Conservation (phyloP, 2,329 filamentous ascomycete species). For the Fusarium xylarioides region DNA sequence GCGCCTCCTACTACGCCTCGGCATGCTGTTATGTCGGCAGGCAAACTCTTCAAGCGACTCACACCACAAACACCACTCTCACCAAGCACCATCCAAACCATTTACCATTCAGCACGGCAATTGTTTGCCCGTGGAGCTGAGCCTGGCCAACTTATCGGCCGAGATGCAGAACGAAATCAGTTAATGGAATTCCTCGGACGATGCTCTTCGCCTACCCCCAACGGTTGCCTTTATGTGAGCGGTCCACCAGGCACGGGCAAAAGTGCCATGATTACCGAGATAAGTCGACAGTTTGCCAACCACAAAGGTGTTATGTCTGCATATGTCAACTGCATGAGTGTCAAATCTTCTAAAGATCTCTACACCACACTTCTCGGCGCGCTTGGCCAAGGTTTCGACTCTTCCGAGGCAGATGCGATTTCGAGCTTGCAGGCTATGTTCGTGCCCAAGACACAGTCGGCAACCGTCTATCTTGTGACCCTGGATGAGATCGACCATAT, state of each 20-base stretch:
- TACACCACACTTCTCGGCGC: conserved; percentile 82
- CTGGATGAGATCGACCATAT: conserved; percentile 97
- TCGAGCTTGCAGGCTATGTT: conserved; percentile 77
- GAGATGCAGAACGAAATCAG: conserved; percentile 73
- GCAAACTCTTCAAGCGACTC: conserved; percentile 77
- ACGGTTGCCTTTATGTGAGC: conserved; percentile 92
- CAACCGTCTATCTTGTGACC: conserved; percentile 79
- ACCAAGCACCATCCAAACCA: conserved; percentile 73
- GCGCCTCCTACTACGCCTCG: conserved; percentile 80
- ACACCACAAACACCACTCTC: conserved; percentile 81
- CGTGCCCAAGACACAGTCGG: conserved; percentile 65
- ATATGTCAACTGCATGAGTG: conserved; percentile 97
- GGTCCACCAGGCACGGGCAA: conserved; percentile 97
- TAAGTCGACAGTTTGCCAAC: conserved; percentile 68
- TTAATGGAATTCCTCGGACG: conserved; percentile 74
- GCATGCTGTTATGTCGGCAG: conserved; percentile 81
- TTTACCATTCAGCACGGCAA: conserved; percentile 89
- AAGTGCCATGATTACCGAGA: conserved; percentile 88
- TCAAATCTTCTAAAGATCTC: conserved; percentile 87
- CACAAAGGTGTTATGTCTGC: conserved; percentile 70
- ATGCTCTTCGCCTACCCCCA: conserved; percentile 66
- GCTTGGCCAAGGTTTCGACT: conserved; percentile 65
- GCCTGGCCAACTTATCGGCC: conserved; percentile 79
- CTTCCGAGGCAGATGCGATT: conserved; percentile 73
- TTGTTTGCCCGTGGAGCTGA: conserved; percentile 83